Evolutionary conservation across 441 rosid species (phyloP).

Genomic region (Hypseocharis bilobata): DNA sequence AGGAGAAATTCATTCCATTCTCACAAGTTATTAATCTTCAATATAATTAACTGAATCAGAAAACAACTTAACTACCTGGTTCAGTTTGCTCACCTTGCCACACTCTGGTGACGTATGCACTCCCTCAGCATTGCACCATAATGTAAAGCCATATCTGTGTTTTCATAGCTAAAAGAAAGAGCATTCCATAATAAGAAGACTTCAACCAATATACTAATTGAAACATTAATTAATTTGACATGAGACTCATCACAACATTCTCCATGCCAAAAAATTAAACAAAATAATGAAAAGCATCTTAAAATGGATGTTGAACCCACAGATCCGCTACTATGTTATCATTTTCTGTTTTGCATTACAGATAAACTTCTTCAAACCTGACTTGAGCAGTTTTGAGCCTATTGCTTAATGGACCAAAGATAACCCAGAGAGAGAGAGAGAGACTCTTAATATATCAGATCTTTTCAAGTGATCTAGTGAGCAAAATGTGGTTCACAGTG

Average conservation of each 20-base stretch:
- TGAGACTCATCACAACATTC: background rate
- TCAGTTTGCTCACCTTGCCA: slow-evolving; percentile 53
- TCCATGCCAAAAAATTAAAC: background rate
- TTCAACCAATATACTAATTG: slow-evolving; percentile 1
- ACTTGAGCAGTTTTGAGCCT: background rate
- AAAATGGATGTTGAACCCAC: background rate
- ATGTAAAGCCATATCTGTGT: slow-evolving; percentile 85
- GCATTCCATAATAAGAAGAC: slow-evolving; percentile 18
- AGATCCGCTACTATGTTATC: background rate
- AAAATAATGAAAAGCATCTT: background rate
- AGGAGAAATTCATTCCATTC: background rate
- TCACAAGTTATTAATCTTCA: background rate
- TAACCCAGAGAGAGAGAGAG: too few relatives aligned
- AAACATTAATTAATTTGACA: background rate
- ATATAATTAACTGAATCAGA: background rate
- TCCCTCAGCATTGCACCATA: slow-evolving; percentile 96
- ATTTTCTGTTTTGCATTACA: background rate
- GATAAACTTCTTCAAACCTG: background rate
- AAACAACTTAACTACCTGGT: slow-evolving; percentile 7
- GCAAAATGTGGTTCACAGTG: background rate
- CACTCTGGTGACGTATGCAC: slow-evolving; percentile 90
- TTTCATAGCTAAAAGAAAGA: slow-evolving; percentile 51
- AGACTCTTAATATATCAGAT: too few relatives aligned
- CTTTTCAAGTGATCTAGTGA: background rate
- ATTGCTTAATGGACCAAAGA: too few relatives aligned